Conservation (phyloP, 208 protist genomes). For the Leishmania tropica region DNA sequence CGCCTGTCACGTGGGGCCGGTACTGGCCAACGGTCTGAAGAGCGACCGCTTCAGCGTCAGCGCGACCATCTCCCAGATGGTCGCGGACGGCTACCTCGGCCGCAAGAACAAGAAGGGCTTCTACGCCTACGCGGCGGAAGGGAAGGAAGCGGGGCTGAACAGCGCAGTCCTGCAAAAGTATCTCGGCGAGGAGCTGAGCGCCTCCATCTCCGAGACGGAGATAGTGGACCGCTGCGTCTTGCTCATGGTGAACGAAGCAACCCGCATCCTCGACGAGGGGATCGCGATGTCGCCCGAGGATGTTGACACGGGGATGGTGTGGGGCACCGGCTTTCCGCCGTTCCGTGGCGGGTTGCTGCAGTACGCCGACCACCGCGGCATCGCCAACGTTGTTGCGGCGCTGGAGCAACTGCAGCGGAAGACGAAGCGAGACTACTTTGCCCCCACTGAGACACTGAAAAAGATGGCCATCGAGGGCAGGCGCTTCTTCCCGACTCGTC, state of each 20-base stretch:
- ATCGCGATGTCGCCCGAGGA: slow-evolving; percentile 71
- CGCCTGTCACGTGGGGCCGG: slow-evolving; percentile 73
- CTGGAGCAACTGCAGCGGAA: slow-evolving; percentile 54
- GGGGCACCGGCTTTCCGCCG: slow-evolving; percentile 84
- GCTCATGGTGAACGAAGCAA: slow-evolving; percentile 89
- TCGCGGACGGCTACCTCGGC: slow-evolving; percentile 67
- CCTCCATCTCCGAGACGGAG: slow-evolving; percentile 45
- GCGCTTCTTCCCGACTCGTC: slow-evolving; percentile 79
- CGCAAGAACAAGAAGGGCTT: slow-evolving; percentile 92
- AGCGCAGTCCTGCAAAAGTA: slow-evolving; percentile 31
- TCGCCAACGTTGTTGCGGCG: slow-evolving; percentile 50
- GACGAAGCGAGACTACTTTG: slow-evolving; percentile 61
- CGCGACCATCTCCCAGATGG: slow-evolving; percentile 56
- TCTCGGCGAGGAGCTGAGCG: slow-evolving; percentile 33
- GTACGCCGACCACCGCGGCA: slow-evolving; percentile 79
- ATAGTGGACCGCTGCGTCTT: slow-evolving; percentile 86
- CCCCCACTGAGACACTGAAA: slow-evolving; percentile 50
- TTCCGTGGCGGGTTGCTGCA: slow-evolving; percentile 82
- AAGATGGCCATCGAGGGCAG: slow-evolving; percentile 65
- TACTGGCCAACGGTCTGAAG: slow-evolving; percentile 66
- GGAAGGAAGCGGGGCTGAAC: slow-evolving; percentile 71
- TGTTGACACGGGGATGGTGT: slow-evolving; percentile 89
- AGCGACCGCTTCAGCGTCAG: slow-evolving; percentile 66
- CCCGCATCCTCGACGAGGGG: slow-evolving; percentile 68
- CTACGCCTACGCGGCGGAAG: slow-evolving; percentile 81